phyloP scores from a whole-genome alignment of 1,284 basidiomycete genomes.

The Pseudozyma tsukubaensis region DNA sequence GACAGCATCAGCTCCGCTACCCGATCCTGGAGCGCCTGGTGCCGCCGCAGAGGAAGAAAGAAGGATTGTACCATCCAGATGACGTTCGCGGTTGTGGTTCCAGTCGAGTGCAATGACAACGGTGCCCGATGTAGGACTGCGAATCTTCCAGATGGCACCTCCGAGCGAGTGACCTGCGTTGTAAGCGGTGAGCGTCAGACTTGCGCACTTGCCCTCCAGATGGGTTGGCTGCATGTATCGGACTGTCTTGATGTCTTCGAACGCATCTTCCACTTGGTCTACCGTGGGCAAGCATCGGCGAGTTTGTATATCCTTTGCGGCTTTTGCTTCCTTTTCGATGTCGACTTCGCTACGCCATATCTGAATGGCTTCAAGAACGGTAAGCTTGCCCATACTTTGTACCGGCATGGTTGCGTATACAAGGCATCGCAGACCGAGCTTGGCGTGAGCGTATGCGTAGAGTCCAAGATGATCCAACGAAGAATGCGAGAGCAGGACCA shows the following conservation, averaged over 20 bases:
- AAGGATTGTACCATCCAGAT: conserved; percentile 89
- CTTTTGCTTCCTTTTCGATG: conserved; percentile 27
- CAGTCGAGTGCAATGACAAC: conserved; percentile 94
- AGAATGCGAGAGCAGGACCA: conserved; percentile 92
- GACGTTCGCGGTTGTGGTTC: conserved; percentile 96
- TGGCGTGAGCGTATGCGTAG: conserved; percentile 87
- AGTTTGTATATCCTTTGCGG: neutral
- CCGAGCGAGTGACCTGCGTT: conserved; percentile 95
- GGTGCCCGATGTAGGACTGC: conserved; percentile 94
- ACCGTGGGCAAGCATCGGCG: conserved; percentile 76
- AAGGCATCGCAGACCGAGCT: conserved; percentile 88
- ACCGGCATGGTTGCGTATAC: conserved; percentile 97
- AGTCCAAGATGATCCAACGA: conserved; percentile 88
- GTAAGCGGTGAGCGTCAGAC: conserved; percentile 92
- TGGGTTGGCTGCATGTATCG: conserved; percentile 96
- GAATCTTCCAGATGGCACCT: conserved; percentile 97
- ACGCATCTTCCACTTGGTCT: conserved; percentile 91
- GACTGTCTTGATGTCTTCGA: conserved; percentile 89
- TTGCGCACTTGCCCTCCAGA: conserved; percentile 78
- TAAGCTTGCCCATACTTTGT: conserved; percentile 93
- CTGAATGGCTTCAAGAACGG: conserved; percentile 69
- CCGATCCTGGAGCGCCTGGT: conserved; percentile 32
- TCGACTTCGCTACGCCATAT: conserved; percentile 63
- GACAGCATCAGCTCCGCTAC: conserved; percentile 48
- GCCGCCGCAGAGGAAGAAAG: conserved; percentile 49